These are phyloP conservation scores for Mytilinidion resinicola DNA, from an alignment of 495 filamentous ascomycete genomes.

Conservation along the genomic window DNA sequence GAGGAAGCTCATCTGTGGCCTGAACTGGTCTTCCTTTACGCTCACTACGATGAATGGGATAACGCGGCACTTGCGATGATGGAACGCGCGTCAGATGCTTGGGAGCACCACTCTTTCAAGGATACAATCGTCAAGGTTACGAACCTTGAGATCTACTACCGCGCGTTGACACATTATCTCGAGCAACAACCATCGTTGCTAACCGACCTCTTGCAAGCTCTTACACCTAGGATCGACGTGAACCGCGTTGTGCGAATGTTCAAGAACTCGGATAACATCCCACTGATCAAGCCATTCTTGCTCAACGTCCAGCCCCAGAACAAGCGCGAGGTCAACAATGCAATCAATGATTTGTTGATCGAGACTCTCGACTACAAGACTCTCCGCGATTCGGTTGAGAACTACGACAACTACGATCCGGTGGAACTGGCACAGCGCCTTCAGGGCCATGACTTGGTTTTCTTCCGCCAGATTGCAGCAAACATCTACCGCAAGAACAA, in stretches of 20 bases:
- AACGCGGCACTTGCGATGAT: constrained; percentile 98
- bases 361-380: constrained; percentile 99
- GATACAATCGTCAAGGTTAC: constrained; percentile 97
- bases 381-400: constrained; percentile 92
- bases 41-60: constrained; percentile 98
- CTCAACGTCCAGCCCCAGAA: constrained; percentile 95
- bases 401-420: constrained; percentile 97
- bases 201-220: constrained; percentile 86
- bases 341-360: constrained; percentile 96
- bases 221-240: constrained; percentile 92
- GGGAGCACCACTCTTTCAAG: constrained; percentile 99
- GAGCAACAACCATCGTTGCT: constrained; percentile 92
- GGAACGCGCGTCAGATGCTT: constrained; percentile 95
- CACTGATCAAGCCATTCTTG: constrained; percentile 98
- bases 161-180: constrained; percentile 94
- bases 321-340: constrained; percentile 95
- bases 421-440: constrained; percentile 91
- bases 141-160: constrained; percentile 98
- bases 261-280: constrained; percentile 95
- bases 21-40: constrained; percentile 96
- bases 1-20: constrained; percentile 97
- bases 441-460: constrained; percentile 94
- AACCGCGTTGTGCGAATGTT: constrained; percentile 98
- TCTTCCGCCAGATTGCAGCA: constrained; percentile 98
- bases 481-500: constrained; percentile 99